phyloP scores from a whole-genome alignment of 257 asterid species.

The Solanum chmielewskii region DNA sequence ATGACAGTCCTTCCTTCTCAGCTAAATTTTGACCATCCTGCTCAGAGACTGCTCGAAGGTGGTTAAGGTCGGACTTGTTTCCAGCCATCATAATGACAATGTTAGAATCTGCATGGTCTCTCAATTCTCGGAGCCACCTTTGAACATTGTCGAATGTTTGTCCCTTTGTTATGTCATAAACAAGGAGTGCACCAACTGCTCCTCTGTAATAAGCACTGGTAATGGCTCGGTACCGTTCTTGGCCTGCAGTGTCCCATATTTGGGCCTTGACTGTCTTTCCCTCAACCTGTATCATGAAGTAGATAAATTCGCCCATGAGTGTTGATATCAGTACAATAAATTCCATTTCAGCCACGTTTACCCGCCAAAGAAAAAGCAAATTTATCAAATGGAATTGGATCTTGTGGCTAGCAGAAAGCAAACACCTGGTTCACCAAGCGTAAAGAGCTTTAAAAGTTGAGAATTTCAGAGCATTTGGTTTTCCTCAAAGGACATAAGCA shows the following conservation, averaged over 20 bases:
- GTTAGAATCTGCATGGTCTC: slow-evolving; percentile 11
- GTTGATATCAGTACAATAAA: not conserved
- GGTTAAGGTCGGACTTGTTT: slow-evolving; percentile 5
- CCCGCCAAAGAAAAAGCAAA: not conserved
- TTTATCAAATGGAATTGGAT: not conserved
- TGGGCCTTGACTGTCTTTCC: slow-evolving; percentile 9
- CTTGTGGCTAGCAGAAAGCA: not conserved
- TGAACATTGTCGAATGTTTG: slow-evolving; percentile 5
- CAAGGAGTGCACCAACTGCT: slow-evolving; percentile 9
- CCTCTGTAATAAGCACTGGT: slow-evolving; percentile 12
- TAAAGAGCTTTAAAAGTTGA: not conserved
- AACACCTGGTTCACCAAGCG: not conserved
- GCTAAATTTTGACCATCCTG: slow-evolving; percentile 3
- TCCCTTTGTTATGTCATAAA: slow-evolving; percentile 7
- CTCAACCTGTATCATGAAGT: not conserved
- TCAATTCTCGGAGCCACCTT: slow-evolving; percentile 10
- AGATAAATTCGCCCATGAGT: not conserved
- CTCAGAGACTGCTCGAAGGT: slow-evolving; percentile 5
- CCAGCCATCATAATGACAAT: slow-evolving; percentile 8
- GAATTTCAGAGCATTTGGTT: not conserved
- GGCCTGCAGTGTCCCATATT: slow-evolving; percentile 12
- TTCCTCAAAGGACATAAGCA: not conserved
- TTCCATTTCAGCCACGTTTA: not conserved
- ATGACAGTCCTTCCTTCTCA: slow-evolving; percentile 3
- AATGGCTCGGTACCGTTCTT: slow-evolving; percentile 8